Percentiles rank a stretch among this genome's conserved stretches.
Conservation (phyloP, 1,284 basidiomycete genomes). For the Ustilago nuda region DNA sequence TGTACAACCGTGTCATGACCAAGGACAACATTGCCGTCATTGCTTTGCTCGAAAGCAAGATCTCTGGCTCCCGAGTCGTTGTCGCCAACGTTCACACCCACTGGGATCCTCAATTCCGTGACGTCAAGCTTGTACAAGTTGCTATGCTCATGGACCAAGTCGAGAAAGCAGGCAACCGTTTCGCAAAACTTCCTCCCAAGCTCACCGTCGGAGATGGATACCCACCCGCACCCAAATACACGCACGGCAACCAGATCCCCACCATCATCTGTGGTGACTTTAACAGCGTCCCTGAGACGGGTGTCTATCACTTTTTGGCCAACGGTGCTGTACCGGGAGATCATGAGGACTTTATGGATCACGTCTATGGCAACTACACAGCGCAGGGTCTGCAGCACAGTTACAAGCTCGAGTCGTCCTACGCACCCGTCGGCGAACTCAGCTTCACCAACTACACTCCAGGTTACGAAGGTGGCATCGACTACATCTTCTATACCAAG, state of each 20-base stretch:
- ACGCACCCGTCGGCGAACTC: conserved; percentile 72
- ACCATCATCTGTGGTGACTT: conserved; percentile 92
- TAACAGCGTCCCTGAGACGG: conserved; percentile 87
- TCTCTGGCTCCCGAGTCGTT: conserved; percentile 86
- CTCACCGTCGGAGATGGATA: conserved; percentile 69
- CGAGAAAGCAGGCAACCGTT: conserved; percentile 86
- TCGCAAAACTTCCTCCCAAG: conserved; percentile 85
- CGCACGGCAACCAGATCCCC: conserved; percentile 88
- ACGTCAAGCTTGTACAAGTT: conserved; percentile 97
- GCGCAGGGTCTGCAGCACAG: conserved; percentile 86
- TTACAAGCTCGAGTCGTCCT: conserved; percentile 85
- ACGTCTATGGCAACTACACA: conserved; percentile 92
- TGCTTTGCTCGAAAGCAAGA: conserved; percentile 85
- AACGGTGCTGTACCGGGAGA: conserved; percentile 76
- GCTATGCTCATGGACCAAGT: conserved; percentile 93
- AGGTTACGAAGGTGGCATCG: conserved; percentile 75
- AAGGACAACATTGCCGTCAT: conserved; percentile 95
- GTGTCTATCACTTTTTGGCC: conserved; percentile 91
- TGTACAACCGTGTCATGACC: conserved; percentile 98
- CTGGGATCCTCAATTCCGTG: conserved; percentile 92
- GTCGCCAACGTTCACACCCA: conserved; percentile 91
- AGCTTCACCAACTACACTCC: conserved; percentile 93
- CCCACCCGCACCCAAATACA: conserved; percentile 75
- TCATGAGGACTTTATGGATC: conserved; percentile 92
- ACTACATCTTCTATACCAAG: conserved; percentile 93